phyloP scores from a whole-genome alignment of 2,329 filamentous ascomycete species.

The Neofusicoccum sp. region DNA sequence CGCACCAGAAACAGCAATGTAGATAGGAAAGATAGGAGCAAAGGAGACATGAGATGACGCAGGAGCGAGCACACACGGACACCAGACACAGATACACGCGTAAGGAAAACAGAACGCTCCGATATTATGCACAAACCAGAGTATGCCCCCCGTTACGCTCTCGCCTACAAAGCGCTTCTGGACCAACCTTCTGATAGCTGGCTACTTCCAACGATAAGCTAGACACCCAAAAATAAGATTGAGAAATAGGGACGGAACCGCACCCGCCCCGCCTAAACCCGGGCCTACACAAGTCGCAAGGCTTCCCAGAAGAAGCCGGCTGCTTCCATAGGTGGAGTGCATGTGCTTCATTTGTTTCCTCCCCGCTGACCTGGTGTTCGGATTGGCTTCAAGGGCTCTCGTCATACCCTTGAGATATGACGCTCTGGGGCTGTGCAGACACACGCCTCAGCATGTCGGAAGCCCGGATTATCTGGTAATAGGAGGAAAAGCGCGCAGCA shows the following conservation, averaged over 20 bases:
- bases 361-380: not conserved
- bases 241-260: not conserved
- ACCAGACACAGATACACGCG: not conserved
- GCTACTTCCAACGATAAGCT: conserved; percentile 11
- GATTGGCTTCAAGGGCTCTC: not conserved
- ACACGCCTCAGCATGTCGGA: not conserved
- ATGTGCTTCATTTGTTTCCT: not conserved
- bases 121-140: conserved; percentile 17
- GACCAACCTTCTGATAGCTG: conserved; percentile 3
- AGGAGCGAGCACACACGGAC: not conserved
- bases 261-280: too few species aligned
- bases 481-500: not conserved
- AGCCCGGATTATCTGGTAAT: not conserved
- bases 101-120: conserved; percentile 4
- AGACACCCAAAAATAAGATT: not conserved
- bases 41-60: conserved; percentile 6
- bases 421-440: not conserved
- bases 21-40: not conserved
- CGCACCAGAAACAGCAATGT: not conserved
- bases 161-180: not conserved
- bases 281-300: too few species aligned
- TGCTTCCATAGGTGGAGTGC: not conserved
- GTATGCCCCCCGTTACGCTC: conserved; percentile 5
- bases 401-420: not conserved
- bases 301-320: not conserved